Percentiles rank a stretch among this genome's conserved stretches.
Evolutionary conservation across 495 filamentous ascomycete species (phyloP).

Genomic region (Penicillium subrubescens): DNA sequence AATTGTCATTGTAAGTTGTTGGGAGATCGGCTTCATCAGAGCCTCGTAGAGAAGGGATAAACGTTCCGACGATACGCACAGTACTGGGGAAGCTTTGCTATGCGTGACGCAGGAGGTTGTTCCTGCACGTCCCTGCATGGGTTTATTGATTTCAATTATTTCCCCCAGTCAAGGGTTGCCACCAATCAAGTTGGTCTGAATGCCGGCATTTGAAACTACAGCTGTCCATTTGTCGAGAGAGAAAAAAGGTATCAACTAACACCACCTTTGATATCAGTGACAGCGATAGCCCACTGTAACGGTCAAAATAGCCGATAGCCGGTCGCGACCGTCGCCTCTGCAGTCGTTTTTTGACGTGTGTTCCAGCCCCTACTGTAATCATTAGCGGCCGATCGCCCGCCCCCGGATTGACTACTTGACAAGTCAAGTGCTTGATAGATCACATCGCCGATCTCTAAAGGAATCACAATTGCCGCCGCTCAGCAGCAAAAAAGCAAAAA

Average conservation of each 20-base stretch:
- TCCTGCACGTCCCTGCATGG: slow-evolving; percentile 13
- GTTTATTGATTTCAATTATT: slow-evolving; percentile 13
- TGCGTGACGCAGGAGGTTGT: slow-evolving; percentile 10
- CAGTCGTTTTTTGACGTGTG: neutral
- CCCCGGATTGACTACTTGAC: neutral
- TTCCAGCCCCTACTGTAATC: neutral
- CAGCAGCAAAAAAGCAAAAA: slow-evolving; percentile 5
- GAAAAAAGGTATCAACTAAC: neutral
- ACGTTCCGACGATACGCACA: neutral
- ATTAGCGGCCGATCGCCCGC: neutral
- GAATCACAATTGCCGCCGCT: neutral
- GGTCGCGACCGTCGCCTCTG: neutral
- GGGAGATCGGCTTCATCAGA: slow-evolving; percentile 3
- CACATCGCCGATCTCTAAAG: slow-evolving; percentile 7
- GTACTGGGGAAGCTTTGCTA: neutral
- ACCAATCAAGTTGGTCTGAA: neutral
- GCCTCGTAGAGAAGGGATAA: slow-evolving; percentile 4
- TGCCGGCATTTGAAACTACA: neutral
- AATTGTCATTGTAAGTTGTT: neutral
- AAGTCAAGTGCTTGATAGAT: slow-evolving; percentile 1
- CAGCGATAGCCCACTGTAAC: neutral
- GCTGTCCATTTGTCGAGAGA: neutral
- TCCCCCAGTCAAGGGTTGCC: neutral
- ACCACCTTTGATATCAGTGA: neutral
- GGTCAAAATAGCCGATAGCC: neutral